A percentile compares a stretch with the other conserved stretches of the same genome.
Evolutionary conservation across 208 protist species (phyloP).

Genomic region (Crithidia thermophila): DNA sequence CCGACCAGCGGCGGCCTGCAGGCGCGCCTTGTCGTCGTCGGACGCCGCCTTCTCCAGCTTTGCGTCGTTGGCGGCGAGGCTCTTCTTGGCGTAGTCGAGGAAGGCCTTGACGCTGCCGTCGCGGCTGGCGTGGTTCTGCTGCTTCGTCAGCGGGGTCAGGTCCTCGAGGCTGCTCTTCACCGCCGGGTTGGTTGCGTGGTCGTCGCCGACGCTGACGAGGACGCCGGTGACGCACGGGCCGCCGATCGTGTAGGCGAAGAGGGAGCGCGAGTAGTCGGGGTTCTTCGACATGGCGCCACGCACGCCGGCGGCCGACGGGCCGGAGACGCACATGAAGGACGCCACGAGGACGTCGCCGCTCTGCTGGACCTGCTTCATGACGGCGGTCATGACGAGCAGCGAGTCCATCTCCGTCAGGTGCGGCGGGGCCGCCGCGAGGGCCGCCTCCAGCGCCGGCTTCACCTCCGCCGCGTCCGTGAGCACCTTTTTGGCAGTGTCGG

Average conservation of each 20-base stretch:
- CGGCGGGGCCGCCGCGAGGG: conserved; percentile 22
- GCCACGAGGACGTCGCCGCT: conserved; percentile 53
- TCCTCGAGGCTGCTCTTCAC: conserved; percentile 27
- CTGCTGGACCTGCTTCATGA: conserved; percentile 45
- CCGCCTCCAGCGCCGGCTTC: conserved; percentile 26
- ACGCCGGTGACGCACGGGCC: conserved; percentile 51
- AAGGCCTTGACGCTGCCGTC: conserved; percentile 53
- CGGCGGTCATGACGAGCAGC: conserved; percentile 43
- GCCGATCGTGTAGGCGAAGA: conserved; percentile 58
- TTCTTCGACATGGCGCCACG: conserved; percentile 37
- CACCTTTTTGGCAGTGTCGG: conserved; percentile 22
- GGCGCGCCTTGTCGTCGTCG: conserved; percentile 22
- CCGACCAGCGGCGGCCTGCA: conserved; percentile 19
- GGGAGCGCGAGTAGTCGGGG: conserved; percentile 45
- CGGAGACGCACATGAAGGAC: conserved; percentile 40
- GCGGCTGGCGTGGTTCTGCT: conserved; percentile 49
- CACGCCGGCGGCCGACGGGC: conserved; percentile 29
- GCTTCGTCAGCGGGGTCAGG: conserved; percentile 38
- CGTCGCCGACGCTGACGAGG: conserved; percentile 38
- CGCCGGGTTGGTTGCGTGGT: conserved; percentile 21
- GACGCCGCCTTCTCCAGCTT: conserved; percentile 26
- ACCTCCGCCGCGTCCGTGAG: conserved; percentile 24
- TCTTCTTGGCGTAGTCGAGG: conserved; percentile 47
- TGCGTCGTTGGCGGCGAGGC: conserved; percentile 23
- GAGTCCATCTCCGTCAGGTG: conserved; percentile 30